A percentile compares a stretch with the other conserved stretches of the same genome.
These are phyloP conservation scores for Colletotrichum limetticola DNA, from an alignment of 2,329 filamentous ascomycete genomes.

Conservation along the genomic window DNA sequence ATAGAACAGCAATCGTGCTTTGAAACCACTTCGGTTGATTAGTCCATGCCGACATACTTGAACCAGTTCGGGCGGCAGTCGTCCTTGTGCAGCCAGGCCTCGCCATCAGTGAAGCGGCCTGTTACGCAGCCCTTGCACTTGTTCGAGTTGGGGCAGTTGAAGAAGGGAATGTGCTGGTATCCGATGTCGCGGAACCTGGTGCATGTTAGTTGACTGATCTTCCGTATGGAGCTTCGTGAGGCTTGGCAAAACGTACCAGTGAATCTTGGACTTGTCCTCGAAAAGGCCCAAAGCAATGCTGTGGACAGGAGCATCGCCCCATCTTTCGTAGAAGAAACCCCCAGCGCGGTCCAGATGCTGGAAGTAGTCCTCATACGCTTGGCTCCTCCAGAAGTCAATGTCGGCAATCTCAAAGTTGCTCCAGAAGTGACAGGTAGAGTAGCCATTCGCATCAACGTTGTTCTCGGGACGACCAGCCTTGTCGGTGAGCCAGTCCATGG, in stretches of 20 bases:
- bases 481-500: constrained; percentile 89
- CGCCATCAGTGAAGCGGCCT: constrained; percentile 90
- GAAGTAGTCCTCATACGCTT: constrained; percentile 95
- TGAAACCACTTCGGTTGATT: constrained; percentile 38
- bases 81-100: constrained; percentile 84
- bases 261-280: constrained; percentile 88
- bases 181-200: constrained; percentile 97
- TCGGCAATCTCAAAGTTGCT: constrained; percentile 98
- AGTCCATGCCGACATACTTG: constrained; percentile 89
- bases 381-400: constrained; percentile 90
- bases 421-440: constrained; percentile 99
- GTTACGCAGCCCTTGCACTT: constrained; percentile 92
- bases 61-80: constrained; percentile 98
- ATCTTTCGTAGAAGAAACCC: constrained; percentile 98
- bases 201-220: constrained; percentile 25
- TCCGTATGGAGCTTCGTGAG: neutral
- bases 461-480: constrained; percentile 80
- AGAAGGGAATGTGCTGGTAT: constrained; percentile 98
- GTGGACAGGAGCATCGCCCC: constrained; percentile 98
- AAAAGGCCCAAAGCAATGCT: constrained; percentile 93
- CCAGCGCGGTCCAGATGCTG: constrained; percentile 93
- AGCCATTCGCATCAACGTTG: constrained; percentile 85
- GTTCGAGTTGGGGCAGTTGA: constrained; percentile 97
- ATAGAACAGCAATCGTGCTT: constrained; percentile 19
- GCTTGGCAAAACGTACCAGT: constrained; percentile 75